Evolutionary conservation across 75 land plant genomes (phyloP).

Genomic region (Azolla pinnata): DNA sequence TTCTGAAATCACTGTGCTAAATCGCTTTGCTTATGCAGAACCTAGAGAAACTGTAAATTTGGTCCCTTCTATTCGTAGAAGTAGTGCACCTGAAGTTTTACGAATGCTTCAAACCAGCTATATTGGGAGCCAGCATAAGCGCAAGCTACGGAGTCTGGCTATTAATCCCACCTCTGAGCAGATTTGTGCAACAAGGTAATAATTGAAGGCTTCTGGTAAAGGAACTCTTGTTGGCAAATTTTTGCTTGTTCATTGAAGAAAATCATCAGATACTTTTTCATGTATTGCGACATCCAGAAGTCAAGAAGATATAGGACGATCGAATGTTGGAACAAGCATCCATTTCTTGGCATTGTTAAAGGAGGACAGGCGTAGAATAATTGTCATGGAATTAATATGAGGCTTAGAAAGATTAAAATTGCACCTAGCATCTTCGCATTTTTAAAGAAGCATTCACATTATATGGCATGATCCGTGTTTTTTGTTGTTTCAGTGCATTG

Average conservation of each 20-base stretch:
- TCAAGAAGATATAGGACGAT: not conserved
- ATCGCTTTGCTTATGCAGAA: conserved; percentile 12
- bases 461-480: not conserved
- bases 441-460: not conserved
- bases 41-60: conserved; percentile 19
- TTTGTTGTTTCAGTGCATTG: conserved; percentile 19
- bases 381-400: not conserved
- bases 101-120: conserved; percentile 12
- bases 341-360: not conserved
- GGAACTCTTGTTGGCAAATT: not conserved
- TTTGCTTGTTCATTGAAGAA: not conserved
- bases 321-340: not conserved
- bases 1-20: too few relatives aligned
- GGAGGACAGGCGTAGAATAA: not conserved
- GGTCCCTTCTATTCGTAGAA: conserved; percentile 17
- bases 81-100: conserved; percentile 6
- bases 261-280: not conserved
- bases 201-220: not conserved
- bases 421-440: not conserved
- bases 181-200: conserved; percentile 34
- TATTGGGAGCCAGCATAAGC: conserved; percentile 26
- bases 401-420: too few relatives aligned
- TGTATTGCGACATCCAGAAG: not conserved
- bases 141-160: conserved; percentile 27
- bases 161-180: conserved; percentile 29